These are phyloP conservation scores for Pyricularia pennisetigena DNA, from an alignment of 2,329 filamentous ascomycete genomes.

Conservation along the genomic window DNA sequence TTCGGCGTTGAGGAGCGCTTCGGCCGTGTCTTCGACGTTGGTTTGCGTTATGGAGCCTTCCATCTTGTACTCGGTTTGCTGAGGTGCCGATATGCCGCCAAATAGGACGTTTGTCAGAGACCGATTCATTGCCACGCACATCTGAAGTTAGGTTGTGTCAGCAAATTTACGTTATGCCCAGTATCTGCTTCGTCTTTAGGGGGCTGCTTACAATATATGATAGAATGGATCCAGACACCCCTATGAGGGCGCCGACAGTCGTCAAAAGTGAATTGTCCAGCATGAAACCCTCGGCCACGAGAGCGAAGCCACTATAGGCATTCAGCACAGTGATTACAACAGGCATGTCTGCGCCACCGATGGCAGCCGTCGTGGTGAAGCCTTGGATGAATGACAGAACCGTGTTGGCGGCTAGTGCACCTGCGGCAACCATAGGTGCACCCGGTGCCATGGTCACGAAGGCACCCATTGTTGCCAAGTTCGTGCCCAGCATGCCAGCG, in stretches of 20 bases:
- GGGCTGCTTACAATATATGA: conserved; percentile 52
- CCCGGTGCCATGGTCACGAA: conserved; percentile 77
- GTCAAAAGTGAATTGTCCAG: conserved; percentile 78
- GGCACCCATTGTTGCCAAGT: conserved; percentile 73
- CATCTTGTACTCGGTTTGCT: conserved; percentile 59
- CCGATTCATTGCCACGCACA: conserved; percentile 86
- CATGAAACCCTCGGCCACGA: conserved; percentile 90
- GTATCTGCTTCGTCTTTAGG: neutral
- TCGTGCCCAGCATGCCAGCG: conserved; percentile 61
- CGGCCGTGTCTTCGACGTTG: conserved; percentile 70
- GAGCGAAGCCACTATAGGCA: conserved; percentile 81
- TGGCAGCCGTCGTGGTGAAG: conserved; percentile 78
- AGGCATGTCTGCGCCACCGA: conserved; percentile 90
- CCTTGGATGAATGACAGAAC: conserved; percentile 75
- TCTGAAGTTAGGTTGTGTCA: conserved; percentile 15
- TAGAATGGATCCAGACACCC: conserved; percentile 79
- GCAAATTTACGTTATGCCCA: neutral
- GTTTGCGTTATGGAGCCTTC: conserved; percentile 73
- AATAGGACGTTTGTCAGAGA: conserved; percentile 85
- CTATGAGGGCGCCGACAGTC: conserved; percentile 77
- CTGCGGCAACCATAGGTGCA: conserved; percentile 67
- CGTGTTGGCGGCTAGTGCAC: conserved; percentile 67
- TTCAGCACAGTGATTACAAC: conserved; percentile 87
- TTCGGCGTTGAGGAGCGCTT: conserved; percentile 65
- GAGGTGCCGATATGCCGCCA: conserved; percentile 62